Percentiles rank a stretch among this genome's conserved stretches.
phyloP scores from a whole-genome alignment of 768 basidiomycete genomes.

The Tubosaeta brunneosetosa region DNA sequence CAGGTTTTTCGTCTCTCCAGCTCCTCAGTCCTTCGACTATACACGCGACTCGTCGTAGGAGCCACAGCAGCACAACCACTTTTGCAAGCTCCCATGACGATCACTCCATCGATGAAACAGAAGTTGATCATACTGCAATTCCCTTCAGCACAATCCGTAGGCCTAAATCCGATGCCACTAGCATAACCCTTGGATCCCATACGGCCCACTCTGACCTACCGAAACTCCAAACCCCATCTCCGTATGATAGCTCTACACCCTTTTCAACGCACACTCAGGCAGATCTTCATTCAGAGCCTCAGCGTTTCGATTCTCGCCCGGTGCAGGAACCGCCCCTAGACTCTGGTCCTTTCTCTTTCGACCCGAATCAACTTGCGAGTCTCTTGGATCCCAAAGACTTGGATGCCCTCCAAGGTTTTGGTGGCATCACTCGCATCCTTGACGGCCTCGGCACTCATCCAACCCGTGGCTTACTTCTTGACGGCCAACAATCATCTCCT shows the following conservation, averaged over 20 bases:
- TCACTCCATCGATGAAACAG: constrained; percentile 41
- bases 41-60: constrained; percentile 43
- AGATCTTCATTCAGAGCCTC: constrained; percentile 21
- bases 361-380: constrained; percentile 72
- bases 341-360: constrained; percentile 67
- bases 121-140: constrained; percentile 39
- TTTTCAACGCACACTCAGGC: constrained; percentile 22
- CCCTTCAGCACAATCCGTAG: constrained; percentile 32
- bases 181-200: constrained; percentile 33
- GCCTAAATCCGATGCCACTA: constrained; percentile 32
- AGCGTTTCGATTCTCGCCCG: constrained; percentile 19
- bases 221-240: constrained; percentile 13
- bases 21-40: constrained; percentile 43
- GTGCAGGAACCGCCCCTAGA: constrained; percentile 44
- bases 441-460: constrained; percentile 68
- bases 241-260: constrained; percentile 2
- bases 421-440: constrained; percentile 66
- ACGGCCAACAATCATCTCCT: constrained; percentile 8
- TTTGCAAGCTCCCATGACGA: constrained; percentile 41
- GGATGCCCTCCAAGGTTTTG: constrained; percentile 58
- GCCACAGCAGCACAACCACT: constrained; percentile 51
- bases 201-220: constrained; percentile 36
- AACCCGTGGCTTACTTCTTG: constrained; percentile 39
- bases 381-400: constrained; percentile 88
- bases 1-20: constrained; percentile 48